Percentiles rank a stretch among this genome's conserved stretches.
Conservation (phyloP, 345 rosid species). For the Citrus medica region DNA sequence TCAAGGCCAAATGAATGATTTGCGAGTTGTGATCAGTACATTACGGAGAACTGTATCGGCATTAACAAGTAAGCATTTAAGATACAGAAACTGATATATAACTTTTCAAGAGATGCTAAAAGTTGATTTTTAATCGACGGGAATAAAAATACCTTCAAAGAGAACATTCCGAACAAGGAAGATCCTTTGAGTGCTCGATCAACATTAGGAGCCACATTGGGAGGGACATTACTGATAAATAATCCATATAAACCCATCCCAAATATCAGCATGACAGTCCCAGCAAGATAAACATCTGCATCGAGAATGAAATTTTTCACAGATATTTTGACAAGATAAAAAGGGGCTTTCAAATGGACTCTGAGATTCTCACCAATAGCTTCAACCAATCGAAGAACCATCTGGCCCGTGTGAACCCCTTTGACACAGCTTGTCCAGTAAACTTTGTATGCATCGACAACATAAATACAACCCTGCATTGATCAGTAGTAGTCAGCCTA, state of each 20-base stretch:
- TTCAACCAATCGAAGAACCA: conserved; percentile 88
- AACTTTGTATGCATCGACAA: conserved; percentile 73
- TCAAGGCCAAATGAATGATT: not conserved
- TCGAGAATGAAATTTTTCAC: not conserved
- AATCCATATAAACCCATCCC: conserved; percentile 94
- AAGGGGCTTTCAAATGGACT: not conserved
- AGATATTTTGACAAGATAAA: not conserved
- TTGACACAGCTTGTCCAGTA: conserved; percentile 80
- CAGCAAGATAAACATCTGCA: conserved; percentile 94
- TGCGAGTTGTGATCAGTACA: not conserved
- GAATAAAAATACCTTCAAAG: conserved; percentile 50
- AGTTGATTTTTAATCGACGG: not conserved
- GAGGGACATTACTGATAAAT: conserved; percentile 64
- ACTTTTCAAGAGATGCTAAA: not conserved
- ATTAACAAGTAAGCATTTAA: not conserved
- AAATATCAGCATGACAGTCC: conserved; percentile 92
- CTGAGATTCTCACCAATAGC: conserved; percentile 63
- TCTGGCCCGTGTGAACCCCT: conserved; percentile 78
- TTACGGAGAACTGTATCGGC: not conserved
- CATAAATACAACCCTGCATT: conserved; percentile 71
- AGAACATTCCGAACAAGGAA: conserved; percentile 94
- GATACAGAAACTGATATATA: not conserved
- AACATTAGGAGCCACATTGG: conserved; percentile 32
- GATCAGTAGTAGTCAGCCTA: not conserved
- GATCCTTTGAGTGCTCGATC: conserved; percentile 88